Evolutionary conservation across 2,329 filamentous ascomycete genomes (phyloP).

Genomic region (Colletotrichum chlorophyti): DNA sequence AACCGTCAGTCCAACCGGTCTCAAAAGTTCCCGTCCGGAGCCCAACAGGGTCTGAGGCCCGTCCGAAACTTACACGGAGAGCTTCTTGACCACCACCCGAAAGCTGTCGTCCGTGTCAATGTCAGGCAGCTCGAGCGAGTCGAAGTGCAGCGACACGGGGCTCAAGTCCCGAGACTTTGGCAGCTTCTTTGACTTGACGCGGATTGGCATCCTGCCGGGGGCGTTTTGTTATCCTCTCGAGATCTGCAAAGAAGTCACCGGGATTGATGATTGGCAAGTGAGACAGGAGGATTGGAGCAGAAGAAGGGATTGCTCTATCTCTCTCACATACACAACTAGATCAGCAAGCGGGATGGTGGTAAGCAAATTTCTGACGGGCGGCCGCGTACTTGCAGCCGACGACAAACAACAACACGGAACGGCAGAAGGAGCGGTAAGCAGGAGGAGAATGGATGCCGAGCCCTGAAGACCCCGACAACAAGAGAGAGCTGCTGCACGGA

Average conservation of each 20-base stretch:
- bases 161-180: constrained; percentile 40
- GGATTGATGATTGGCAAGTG: constrained; percentile 15
- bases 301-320: too few relatives aligned
- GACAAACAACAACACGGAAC: background rate
- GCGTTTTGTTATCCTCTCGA: too few relatives aligned
- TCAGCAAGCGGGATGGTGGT: background rate
- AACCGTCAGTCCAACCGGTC: constrained; percentile 21
- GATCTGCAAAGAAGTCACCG: too few relatives aligned
- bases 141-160: constrained; percentile 41
- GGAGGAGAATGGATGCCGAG: constrained; percentile 10
- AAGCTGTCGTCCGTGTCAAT: constrained; percentile 67
- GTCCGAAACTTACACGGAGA: constrained; percentile 60
- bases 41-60: background rate
- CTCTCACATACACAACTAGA: too few relatives aligned
- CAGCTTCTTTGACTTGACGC: constrained; percentile 42
- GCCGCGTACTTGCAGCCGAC: constrained; percentile 2
- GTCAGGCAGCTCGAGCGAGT: constrained; percentile 55
- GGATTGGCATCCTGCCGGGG: constrained; percentile 51
- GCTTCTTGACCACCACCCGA: constrained; percentile 69
- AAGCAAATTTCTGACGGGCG: background rate
- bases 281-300: too few relatives aligned
- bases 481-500: constrained; percentile 3
- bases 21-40: background rate
- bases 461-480: constrained; percentile 19
- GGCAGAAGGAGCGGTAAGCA: constrained; percentile 1